Percentiles rank a stretch among this genome's conserved stretches.
Evolutionary conservation across 306 rosid genomes (phyloP).

Genomic region (Pueraria montana): DNA sequence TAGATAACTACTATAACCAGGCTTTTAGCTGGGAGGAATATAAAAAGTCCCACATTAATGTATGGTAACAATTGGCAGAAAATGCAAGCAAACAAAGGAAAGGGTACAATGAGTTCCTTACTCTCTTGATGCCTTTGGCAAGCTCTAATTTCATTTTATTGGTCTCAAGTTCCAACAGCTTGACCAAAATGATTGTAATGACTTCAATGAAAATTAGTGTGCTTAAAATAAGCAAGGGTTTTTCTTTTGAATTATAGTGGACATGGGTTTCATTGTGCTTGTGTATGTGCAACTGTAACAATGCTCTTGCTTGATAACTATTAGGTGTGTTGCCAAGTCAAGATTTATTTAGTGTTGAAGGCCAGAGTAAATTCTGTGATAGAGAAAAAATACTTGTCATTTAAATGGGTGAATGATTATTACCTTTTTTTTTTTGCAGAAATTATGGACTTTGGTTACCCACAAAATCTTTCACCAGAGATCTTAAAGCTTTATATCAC

Average conservation of each 20-base stretch:
- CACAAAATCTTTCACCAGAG: slow-evolving; percentile 96
- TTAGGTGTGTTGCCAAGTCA: slow-evolving; percentile 28
- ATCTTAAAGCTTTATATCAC: slow-evolving; percentile 92
- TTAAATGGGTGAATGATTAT: slow-evolving; percentile 35
- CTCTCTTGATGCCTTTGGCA: slow-evolving; percentile 1
- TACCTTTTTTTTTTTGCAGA: slow-evolving; percentile 59
- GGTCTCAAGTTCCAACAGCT: background rate
- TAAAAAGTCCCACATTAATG: background rate
- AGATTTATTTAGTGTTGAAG: slow-evolving; percentile 2
- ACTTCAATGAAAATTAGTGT: background rate
- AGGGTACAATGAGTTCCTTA: slow-evolving; percentile 1
- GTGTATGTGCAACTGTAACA: background rate
- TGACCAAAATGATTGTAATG: background rate
- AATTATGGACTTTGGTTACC: slow-evolving; percentile 97
- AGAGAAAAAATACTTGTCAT: background rate
- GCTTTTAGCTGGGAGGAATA: background rate
- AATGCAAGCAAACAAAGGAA: slow-evolving; percentile 1
- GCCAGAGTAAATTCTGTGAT: background rate
- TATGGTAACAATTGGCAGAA: background rate
- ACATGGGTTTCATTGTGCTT: slow-evolving; percentile 13
- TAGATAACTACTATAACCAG: background rate
- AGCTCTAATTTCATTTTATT: background rate
- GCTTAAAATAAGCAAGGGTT: background rate
- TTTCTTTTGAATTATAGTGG: slow-evolving; percentile 8
- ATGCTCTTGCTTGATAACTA: slow-evolving; percentile 28